Conservation (phyloP, 2,329 filamentous ascomycete species). For the Penicillium sp. region DNA sequence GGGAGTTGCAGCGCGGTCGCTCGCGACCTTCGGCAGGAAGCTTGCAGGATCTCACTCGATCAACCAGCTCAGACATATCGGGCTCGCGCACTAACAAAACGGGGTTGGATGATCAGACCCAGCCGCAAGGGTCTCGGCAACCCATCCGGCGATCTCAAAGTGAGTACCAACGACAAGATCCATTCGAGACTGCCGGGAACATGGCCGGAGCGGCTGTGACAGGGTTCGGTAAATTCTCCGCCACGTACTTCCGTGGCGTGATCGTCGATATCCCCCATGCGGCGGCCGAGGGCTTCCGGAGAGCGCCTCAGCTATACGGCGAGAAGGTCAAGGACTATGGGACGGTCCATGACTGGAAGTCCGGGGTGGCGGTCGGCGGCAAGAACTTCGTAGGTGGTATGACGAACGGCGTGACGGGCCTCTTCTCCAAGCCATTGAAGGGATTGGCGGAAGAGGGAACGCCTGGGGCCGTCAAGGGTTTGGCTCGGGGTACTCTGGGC, state of each 20-base stretch:
- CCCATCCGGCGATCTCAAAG: too few species aligned
- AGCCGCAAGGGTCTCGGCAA: too few species aligned
- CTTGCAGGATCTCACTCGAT: neutral
- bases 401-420: slow-evolving; percentile 30
- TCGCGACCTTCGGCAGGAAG: neutral
- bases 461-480: slow-evolving; percentile 31
- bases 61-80: neutral
- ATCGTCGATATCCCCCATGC: slow-evolving; percentile 37
- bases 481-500: slow-evolving; percentile 23
- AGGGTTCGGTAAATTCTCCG: slow-evolving; percentile 18
- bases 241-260: slow-evolving; percentile 25
- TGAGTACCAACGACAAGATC: neutral
- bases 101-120: too few species aligned
- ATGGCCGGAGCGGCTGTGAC: slow-evolving; percentile 12
- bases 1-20: slow-evolving; percentile 21
- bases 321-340: slow-evolving; percentile 35
- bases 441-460: slow-evolving; percentile 31
- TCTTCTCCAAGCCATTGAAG: slow-evolving; percentile 29
- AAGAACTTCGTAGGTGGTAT: slow-evolving; percentile 35
- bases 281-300: slow-evolving; percentile 34
- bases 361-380: slow-evolving; percentile 32
- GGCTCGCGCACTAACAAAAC: too few species aligned
- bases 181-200: neutral
- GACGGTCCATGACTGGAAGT: slow-evolving; percentile 33
- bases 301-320: slow-evolving; percentile 34